phyloP scores from a whole-genome alignment of 2,329 filamentous ascomycete genomes.

The Dactylellina parvicollis region DNA sequence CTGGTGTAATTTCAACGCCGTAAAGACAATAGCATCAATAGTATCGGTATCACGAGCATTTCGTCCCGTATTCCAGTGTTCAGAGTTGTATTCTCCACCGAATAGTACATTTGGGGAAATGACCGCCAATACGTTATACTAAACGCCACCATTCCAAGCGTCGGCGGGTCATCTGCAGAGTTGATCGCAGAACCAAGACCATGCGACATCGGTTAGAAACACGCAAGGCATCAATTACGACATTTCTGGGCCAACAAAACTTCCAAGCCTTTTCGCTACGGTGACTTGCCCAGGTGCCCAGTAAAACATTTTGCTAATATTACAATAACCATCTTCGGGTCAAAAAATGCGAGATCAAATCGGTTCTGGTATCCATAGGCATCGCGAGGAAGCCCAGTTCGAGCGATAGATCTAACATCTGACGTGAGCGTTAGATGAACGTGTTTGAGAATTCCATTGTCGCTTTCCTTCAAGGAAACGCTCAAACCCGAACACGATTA shows the following conservation, averaged over 20 bases:
- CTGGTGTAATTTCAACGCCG: background rate
- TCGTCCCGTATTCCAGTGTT: background rate
- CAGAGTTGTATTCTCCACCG: background rate
- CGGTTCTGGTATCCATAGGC: slow-evolving; percentile 6
- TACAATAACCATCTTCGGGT: background rate
- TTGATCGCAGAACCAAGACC: background rate
- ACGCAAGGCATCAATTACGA: background rate
- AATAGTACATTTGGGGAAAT: slow-evolving; percentile 3
- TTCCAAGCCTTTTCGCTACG: background rate
- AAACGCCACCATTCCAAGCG: background rate
- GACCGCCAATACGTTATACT: background rate
- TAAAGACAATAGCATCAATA: background rate
- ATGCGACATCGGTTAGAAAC: background rate
- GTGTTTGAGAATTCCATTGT: slow-evolving; percentile 13
- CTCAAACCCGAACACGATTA: slow-evolving; percentile 10
- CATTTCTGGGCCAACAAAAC: background rate
- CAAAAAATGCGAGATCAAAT: slow-evolving; percentile 15
- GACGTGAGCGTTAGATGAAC: slow-evolving; percentile 20
- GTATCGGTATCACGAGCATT: background rate
- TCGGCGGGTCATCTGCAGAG: background rate
- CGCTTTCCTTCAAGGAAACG: background rate
- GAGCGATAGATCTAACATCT: slow-evolving; percentile 18
- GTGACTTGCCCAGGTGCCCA: background rate
- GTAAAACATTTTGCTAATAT: background rate
- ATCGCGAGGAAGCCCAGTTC: background rate